Base-by-base conservation (phyloP, 768 basidiomycete genomes). In the Grammothele lineata region DNA sequence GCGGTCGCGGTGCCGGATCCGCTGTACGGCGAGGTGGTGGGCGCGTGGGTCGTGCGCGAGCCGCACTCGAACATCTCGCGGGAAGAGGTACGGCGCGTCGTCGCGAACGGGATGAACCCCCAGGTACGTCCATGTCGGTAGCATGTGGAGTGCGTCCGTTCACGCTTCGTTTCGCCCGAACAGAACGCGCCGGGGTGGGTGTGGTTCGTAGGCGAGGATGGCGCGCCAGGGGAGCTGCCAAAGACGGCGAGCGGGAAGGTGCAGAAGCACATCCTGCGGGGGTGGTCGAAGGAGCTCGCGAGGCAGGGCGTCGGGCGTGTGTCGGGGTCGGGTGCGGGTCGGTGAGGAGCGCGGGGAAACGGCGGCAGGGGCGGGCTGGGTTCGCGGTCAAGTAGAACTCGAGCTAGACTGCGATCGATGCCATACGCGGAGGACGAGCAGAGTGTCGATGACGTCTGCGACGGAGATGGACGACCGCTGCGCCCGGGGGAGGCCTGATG, bases 171-270 rank as follows among this genome's bases (percentile, higher is more conserved):
- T 1, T 40, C 26, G 44, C 27, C 21, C 32, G 14, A 45, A 4
- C 56, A 91, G 87, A 88, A 87, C 62, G 78, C 82, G 1, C 89
- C 89, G 0, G 69, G 73, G 8, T 92, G 87, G 86, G 80, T 92
- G 3, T 92, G 88, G 85, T 90, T 90, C 51, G 53, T 87, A 1
- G 83, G 81, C 12, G 84, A 88, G 56, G 84, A 83, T 37, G 78
- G 75, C 1, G 64, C 63, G 2, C 67, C 71, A 7, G 63, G 59
- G 8, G 83, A 87, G 52, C 61, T 91, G 7, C 89, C 90, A 1
- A 90, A 87, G 70, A 92, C 90, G 9, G 88, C 85, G 12, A 92
- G 88, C 53, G 89, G 89, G 33, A 92, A 92, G 62, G 81, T 92
- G 35, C 79, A 80, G 82, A 92, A 92, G 67, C 86, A 89, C 60